Evolutionary conservation across 2,329 filamentous ascomycete species (phyloP), one percentile per base, ranked within the genome.

Genomic region (Fonsecaea pugnacius): DNA sequence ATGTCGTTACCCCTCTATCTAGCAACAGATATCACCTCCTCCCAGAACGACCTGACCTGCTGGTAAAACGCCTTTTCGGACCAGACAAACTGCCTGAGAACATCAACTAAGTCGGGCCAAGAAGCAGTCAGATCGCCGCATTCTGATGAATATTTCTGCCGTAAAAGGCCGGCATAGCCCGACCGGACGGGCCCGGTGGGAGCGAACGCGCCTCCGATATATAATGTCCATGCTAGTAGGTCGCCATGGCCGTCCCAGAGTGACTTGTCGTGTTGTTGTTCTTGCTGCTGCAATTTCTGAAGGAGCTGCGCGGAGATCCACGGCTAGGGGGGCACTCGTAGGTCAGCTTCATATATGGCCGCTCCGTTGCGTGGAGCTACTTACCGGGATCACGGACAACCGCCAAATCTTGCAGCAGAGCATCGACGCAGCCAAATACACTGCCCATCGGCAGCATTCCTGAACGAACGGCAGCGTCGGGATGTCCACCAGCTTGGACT

Each of bases 321-420:
- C 16, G 54, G 40, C 60, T 58, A 32, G 21, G 9, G n/a, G 12
- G 8, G 18, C 3, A 54, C 24, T n/a, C 21, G 9, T 27, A 50
- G 9, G 56, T 58, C 56, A 58, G 56, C 40, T n/a, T 46, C 21
- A 52, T 52, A 10, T 10, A 51, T 7, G 50, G 24, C 32, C 24
- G 51, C 24, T 9, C 7, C 10, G 14, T 27, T 6, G 8, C 12
- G n/a, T 4, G 18, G 24, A 4, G 56, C 33, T 33, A 73, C 78
- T 64, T 69, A 81, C 79, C 0, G 79, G 79, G 63, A 81, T 75
- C 0, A 75, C 70, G 10, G 72, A 75, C 32, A 71, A 70, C 16
- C 74, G 70, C 79, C 79, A 81, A 3, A 78, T 30, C 36, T 72
- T 80, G 65, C 79, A 81, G 48, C 79, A 73, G 0, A 81, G 56